phyloP scores from a whole-genome alignment of 169 alveolate species.

The Perkinsus chesapeaki region DNA sequence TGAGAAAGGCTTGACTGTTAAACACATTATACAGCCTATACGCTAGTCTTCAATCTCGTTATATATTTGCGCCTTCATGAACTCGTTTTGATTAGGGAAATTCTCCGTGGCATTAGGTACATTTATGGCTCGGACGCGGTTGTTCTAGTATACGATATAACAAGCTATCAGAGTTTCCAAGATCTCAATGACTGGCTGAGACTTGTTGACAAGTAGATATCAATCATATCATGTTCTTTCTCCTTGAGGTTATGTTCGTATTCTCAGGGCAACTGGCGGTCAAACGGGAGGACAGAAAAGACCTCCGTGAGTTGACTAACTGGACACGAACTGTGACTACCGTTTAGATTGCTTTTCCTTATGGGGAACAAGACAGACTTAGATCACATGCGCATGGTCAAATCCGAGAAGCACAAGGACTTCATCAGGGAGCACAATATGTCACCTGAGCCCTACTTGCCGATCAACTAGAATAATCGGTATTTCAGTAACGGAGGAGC shows the following conservation, averaged over 20 bases:
- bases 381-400: slow-evolving; percentile 47
- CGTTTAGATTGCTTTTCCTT: slow-evolving; percentile 6
- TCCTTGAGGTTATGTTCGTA: slow-evolving; percentile 43
- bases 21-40: too few species aligned
- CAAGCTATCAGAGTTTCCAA: slow-evolving; percentile 47
- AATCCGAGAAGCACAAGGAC: slow-evolving; percentile 34
- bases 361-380: slow-evolving; percentile 52
- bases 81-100: too few species aligned
- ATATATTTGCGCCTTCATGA: too few species aligned
- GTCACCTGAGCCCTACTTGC: slow-evolving; percentile 29
- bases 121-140: slow-evolving; percentile 53
- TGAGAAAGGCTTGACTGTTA: too few species aligned
- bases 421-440: background rate
- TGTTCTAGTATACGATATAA: slow-evolving; percentile 55
- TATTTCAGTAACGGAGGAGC: background rate
- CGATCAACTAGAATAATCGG: background rate
- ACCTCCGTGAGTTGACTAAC: background rate
- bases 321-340: too few species aligned
- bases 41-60: too few species aligned
- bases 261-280: slow-evolving; percentile 30
- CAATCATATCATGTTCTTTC: slow-evolving; percentile 26
- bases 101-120: slow-evolving; percentile 31
- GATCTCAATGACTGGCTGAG: slow-evolving; percentile 5
- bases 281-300: slow-evolving; percentile 14
- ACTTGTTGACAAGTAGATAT: slow-evolving; percentile 29